Percentiles rank a stretch among this genome's conserved stretches.
Conservation (phyloP, 164 flowering plant genomes). For the Umbellularia californica region DNA sequence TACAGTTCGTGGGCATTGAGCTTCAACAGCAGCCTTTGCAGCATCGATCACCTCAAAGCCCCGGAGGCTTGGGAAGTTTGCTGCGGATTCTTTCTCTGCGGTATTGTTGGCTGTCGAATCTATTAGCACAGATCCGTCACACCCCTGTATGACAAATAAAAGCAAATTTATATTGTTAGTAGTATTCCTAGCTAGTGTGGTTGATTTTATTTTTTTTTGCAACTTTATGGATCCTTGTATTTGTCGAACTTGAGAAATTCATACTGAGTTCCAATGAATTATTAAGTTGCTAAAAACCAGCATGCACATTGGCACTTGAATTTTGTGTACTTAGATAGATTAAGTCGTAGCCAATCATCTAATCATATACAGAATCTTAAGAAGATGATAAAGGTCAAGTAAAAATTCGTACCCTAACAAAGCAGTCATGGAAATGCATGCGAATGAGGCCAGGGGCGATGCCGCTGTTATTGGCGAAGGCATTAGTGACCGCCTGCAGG, state of each 20-base stretch:
- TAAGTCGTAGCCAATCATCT: no score
- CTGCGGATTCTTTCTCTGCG: neutral
- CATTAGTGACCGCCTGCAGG: neutral
- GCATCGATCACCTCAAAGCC: conserved; percentile 13
- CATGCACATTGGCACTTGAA: no score
- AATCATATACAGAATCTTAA: no score
- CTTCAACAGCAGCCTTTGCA: conserved; percentile 5
- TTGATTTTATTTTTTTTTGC: no score
- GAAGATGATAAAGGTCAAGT: neutral
- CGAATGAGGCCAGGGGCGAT: conserved; percentile 13
- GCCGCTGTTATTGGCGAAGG: conserved; percentile 1
- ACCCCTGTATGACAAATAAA: conserved; percentile 1
- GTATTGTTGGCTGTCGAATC: conserved; percentile 9
- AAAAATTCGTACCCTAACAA: conserved; percentile 10
- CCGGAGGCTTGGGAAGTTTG: conserved; percentile 12
- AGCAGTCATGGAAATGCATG: conserved; percentile 19
- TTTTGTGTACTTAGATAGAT: no score
- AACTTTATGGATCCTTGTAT: no score
- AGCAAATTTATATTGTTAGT: no score
- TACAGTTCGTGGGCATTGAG: conserved; percentile 6
- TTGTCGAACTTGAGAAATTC: no score
- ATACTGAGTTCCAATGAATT: no score
- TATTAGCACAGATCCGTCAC: conserved; percentile 15
- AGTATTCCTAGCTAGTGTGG: no score
- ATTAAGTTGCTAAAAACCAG: no score